Evolutionary conservation across 1,139 yeast genomes (phyloP).

Genomic region (Suhomyces anneliseae): DNA sequence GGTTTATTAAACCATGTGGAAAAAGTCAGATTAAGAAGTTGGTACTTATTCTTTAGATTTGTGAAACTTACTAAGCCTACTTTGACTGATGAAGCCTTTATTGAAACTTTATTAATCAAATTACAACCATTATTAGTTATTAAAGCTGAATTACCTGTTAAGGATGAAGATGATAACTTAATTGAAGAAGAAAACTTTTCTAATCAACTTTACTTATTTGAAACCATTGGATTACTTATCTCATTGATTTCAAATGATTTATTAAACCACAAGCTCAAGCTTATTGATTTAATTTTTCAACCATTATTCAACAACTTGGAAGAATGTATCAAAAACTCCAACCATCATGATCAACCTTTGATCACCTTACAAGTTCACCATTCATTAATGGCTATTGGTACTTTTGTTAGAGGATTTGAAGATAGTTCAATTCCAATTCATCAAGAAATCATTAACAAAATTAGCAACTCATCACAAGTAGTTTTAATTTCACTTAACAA

Average conservation of each 20-base stretch:
- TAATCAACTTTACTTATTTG: slow-evolving; percentile 80
- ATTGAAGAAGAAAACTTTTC: slow-evolving; percentile 67
- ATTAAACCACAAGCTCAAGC: slow-evolving; percentile 36
- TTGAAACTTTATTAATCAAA: slow-evolving; percentile 40
- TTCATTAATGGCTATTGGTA: slow-evolving; percentile 83
- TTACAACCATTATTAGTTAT: slow-evolving; percentile 55
- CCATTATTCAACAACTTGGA: slow-evolving; percentile 82
- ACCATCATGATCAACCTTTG: slow-evolving; percentile 40
- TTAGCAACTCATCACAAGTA: slow-evolving; percentile 76
- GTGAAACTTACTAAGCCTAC: slow-evolving; percentile 71
- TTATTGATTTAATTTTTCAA: slow-evolving; percentile 63
- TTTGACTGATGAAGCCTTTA: slow-evolving; percentile 41
- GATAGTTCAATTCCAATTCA: slow-evolving; percentile 33
- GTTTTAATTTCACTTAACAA: slow-evolving; percentile 81
- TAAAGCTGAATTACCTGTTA: slow-evolving; percentile 55
- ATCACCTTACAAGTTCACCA: slow-evolving; percentile 79
- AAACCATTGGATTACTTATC: slow-evolving; percentile 69
- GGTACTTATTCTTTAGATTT: slow-evolving; percentile 88
- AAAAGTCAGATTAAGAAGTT: slow-evolving; percentile 78
- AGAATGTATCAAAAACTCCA: slow-evolving; percentile 45
- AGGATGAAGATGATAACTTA: slow-evolving; percentile 54
- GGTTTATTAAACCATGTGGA: slow-evolving; percentile 76
- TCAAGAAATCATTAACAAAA: slow-evolving; percentile 47
- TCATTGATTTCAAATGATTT: slow-evolving; percentile 44
- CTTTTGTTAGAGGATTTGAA: slow-evolving; percentile 82